Conservation (phyloP, 352 stramenopile species). For the Phytopythium mirpurense region DNA sequence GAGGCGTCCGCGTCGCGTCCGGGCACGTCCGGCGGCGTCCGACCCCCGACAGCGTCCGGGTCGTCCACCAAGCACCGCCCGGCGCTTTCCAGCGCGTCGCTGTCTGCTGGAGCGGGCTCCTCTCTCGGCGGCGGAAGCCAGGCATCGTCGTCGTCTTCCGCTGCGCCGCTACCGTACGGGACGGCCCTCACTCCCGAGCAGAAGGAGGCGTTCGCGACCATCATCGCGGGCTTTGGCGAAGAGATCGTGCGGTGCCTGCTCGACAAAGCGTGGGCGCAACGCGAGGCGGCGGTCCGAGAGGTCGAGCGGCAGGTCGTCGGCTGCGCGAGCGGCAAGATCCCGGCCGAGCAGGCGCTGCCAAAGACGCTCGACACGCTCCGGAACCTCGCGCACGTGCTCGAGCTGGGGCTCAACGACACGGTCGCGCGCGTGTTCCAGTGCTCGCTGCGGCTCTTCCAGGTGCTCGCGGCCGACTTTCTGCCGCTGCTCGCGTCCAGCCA, state of each 20-base stretch:
- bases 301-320: conserved; percentile 63
- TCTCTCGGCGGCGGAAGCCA: conserved; percentile 12
- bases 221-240: conserved; percentile 64
- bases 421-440: conserved; percentile 79
- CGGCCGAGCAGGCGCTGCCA: conserved; percentile 35
- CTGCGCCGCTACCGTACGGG: conserved; percentile 57
- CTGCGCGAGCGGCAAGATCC: conserved; percentile 37
- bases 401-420: conserved; percentile 69
- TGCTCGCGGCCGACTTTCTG: conserved; percentile 69
- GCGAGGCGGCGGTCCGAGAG: conserved; percentile 67
- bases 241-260: conserved; percentile 70
- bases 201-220: conserved; percentile 31
- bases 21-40: conserved; percentile 45
- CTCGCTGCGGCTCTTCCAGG: conserved; percentile 60
- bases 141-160: conserved; percentile 18
- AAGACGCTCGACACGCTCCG: conserved; percentile 56
- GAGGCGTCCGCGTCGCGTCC: conserved; percentile 26
- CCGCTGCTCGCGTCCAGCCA: conserved; percentile 37
- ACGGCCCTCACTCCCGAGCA: conserved; percentile 62
- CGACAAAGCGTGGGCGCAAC: conserved; percentile 75
- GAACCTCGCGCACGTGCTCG: conserved; percentile 50
- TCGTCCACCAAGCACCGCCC: conserved; percentile 79
- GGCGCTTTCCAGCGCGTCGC: conserved; percentile 43
- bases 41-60: conserved; percentile 60
- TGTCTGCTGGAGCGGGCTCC: conserved; percentile 24